phyloP scores from a whole-genome alignment of 768 basidiomycete genomes.

The Lentinula lateritia region DNA sequence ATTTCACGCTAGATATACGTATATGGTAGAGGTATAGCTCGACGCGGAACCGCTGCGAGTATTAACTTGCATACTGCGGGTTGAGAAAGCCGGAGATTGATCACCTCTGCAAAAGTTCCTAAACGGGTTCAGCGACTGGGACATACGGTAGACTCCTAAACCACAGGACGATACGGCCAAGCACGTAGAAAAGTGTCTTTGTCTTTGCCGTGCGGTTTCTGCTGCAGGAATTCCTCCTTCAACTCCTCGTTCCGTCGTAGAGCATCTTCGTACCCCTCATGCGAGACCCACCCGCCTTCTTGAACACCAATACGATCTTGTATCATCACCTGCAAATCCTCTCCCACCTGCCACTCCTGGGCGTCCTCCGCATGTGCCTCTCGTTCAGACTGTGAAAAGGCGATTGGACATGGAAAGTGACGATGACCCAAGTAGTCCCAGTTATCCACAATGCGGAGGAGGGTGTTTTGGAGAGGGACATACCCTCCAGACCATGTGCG shows the following conservation, averaged over 20 bases:
- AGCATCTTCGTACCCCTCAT: not conserved
- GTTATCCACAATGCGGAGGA: not conserved
- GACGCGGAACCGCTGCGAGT: no score
- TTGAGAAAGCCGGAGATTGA: no score
- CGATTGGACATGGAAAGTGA: not conserved
- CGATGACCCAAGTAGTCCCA: not conserved
- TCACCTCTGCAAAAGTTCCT: no score
- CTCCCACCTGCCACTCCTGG: not conserved
- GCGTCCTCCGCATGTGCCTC: not conserved
- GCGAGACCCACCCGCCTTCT: not conserved
- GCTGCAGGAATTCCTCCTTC: not conserved
- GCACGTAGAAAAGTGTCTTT: not conserved
- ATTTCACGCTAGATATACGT: no score
- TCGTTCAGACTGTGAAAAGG: not conserved
- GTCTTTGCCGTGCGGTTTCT: no score
- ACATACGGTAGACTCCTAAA: no score
- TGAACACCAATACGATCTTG: not conserved
- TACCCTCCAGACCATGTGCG: not conserved
- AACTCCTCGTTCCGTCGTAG: not conserved
- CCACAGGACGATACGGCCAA: not conserved
- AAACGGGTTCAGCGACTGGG: no score
- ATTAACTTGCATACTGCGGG: no score
- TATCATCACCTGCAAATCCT: not conserved
- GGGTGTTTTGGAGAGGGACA: not conserved
- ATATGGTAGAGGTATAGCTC: no score